These are phyloP conservation scores for Linum usitatissimum DNA, from an alignment of 345 rosid genomes.

Conservation along the genomic window DNA sequence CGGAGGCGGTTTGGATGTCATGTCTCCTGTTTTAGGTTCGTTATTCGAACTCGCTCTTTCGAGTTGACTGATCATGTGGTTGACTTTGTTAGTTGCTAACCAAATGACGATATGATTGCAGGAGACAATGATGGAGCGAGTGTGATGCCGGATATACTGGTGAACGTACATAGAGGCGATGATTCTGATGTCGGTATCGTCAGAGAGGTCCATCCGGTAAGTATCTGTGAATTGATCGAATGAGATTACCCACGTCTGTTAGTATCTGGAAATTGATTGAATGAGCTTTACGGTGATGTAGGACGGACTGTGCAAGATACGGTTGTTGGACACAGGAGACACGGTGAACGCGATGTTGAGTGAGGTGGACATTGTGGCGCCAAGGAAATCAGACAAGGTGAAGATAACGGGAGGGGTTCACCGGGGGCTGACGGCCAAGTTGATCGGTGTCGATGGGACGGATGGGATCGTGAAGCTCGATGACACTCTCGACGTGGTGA, in stretches of 20 bases:
- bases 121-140: slow-evolving; percentile 72
- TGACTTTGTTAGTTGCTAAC: background rate
- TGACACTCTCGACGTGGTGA: slow-evolving; percentile 81
- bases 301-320: slow-evolving; percentile 84
- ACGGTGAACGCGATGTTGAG: slow-evolving; percentile 29
- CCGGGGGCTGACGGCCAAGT: slow-evolving; percentile 80
- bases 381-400: slow-evolving; percentile 71
- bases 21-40: slow-evolving; percentile 86
- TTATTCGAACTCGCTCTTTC: background rate
- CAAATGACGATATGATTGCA: slow-evolving; percentile 10
- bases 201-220: slow-evolving; percentile 72
- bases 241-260: too few relatives aligned
- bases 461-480: slow-evolving; percentile 85
- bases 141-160: slow-evolving; percentile 85
- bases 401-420: slow-evolving; percentile 73
- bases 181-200: slow-evolving; percentile 55
- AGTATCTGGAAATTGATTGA: too few relatives aligned
- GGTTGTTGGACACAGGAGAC: slow-evolving; percentile 54
- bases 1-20: slow-evolving; percentile 71
- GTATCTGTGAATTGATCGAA: slow-evolving; percentile 3
- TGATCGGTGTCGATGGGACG: slow-evolving; percentile 82
- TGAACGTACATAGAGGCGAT: slow-evolving; percentile 53
- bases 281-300: slow-evolving; percentile 15
- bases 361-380: slow-evolving; percentile 60
- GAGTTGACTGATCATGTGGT: background rate